Conservation (phyloP, 768 basidiomycete species). For the Lentinula edodes region DNA sequence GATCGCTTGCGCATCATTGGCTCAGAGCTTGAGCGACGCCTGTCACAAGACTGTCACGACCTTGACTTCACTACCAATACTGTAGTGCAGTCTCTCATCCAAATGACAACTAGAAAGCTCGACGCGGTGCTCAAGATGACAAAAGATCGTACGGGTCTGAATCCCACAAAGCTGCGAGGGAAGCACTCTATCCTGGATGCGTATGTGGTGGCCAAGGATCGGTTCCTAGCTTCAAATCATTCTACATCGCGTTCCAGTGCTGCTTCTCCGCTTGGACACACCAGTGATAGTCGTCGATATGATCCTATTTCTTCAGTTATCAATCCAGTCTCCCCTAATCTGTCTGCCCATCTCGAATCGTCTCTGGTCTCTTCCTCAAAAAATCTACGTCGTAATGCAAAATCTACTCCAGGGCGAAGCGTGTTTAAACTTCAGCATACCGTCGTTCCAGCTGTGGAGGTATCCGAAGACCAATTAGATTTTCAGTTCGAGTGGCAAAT, state of each 20-base stretch:
- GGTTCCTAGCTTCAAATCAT: neutral
- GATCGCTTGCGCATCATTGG: constrained; percentile 34
- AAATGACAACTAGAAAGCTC: neutral
- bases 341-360: neutral
- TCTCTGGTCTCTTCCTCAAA: neutral
- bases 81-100: neutral
- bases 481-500: neutral
- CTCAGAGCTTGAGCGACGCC: constrained; percentile 33
- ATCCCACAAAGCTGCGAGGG: constrained; percentile 40
- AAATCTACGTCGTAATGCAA: neutral
- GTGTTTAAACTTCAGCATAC: neutral
- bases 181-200: constrained; percentile 40
- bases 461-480: neutral
- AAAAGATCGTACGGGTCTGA: constrained; percentile 41
- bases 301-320: neutral
- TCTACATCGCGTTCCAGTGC: neutral
- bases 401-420: neutral
- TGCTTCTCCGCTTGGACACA: neutral
- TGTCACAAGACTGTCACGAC: constrained; percentile 16
- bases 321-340: neutral
- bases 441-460: neutral
- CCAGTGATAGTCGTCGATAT: neutral
- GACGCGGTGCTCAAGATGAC: constrained; percentile 26
- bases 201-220: neutral
- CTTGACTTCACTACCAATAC: neutral